Conservation (phyloP, 2,329 filamentous ascomycete species). For the Penicillium occitanis region DNA sequence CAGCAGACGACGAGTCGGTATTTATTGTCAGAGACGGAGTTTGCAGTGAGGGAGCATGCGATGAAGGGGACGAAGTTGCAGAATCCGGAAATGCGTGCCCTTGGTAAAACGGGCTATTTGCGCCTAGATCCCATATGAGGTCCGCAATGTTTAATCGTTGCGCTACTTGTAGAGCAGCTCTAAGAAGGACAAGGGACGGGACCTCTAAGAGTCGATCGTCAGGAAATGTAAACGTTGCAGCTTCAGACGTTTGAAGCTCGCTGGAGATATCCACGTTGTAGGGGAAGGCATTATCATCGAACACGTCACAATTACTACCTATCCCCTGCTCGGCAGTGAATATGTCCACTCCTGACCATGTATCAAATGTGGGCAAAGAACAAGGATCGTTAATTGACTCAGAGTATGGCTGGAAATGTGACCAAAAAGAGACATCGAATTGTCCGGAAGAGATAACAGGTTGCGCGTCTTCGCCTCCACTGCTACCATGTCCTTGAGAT, state of each 20-base stretch:
- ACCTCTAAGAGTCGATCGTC: background rate
- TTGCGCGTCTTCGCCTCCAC: background rate
- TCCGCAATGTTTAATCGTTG: conserved; percentile 46
- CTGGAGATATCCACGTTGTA: background rate
- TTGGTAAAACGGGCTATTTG: conserved; percentile 50
- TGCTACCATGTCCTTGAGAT: too few species aligned
- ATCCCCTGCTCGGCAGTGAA: background rate
- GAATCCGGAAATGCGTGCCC: background rate
- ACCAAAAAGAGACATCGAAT: background rate
- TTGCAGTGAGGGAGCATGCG: conserved; percentile 19
- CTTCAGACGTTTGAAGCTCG: background rate
- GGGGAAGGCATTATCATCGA: background rate
- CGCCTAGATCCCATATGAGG: conserved; percentile 49
- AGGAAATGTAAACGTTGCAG: background rate
- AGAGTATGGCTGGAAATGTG: background rate
- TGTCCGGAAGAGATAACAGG: background rate
- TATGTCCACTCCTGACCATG: background rate
- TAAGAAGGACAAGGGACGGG: conserved; percentile 37
- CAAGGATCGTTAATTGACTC: background rate
- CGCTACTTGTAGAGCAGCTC: conserved; percentile 51
- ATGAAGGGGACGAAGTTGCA: conserved; percentile 2
- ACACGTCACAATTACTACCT: background rate
- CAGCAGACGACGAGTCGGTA: conserved; percentile 33
- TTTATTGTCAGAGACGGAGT: conserved; percentile 23
- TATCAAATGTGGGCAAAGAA: background rate